Base-by-base conservation (phyloP, 2,329 filamentous ascomycete species). In the Nemania sp. region DNA sequence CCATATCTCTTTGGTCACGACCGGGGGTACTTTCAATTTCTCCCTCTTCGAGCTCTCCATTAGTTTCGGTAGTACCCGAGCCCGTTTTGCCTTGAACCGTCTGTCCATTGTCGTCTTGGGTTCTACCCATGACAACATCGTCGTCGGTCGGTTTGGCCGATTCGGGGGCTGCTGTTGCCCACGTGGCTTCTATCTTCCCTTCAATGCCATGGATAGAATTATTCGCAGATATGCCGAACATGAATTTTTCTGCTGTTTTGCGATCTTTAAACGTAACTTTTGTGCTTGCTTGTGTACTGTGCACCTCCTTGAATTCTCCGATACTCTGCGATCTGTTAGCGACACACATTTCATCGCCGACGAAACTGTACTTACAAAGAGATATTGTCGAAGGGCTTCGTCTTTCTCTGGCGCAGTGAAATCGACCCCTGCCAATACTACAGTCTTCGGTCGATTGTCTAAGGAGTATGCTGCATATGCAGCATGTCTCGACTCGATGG, bases 401-500 rank as follows among this genome's bases (percentile, higher is more conserved):
- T 91, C 86, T 64, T 82, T 83, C 24, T 80, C 80, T 1, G 80
- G 66, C 12, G 77, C 77, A 3, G 84, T 83, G 65, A 86, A 84
- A 70, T 85, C 84, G 9, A 83, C 79, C 3, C 84, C 86, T 6
- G 78, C 77, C 20, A 93, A 72, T 5, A 81, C 79, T 8, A 94
- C 75, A 57, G 80, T 85, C 67, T 82, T 88, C 0, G 90, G 86
- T 39, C 90, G 79, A 68, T 92, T 91, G 65, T 94, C 90, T 19
- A 94, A 77, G 15, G 86, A 86, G 61, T 86, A 88, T 26, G 80
- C 78, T 3, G 79, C 82, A 61, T 84, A 85, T 1, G 79, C 80
- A 2, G 79, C 78, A 6, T 71, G 70, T 23, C 69, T 67, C 37
- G 65, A 67, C 45, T 71, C 71, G 6, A 70, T 63, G 22, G 67